Percentiles rank a stretch among this genome's conserved stretches.
These are phyloP conservation scores for Coemansia erecta DNA, from an alignment of 192 early-diverging fungal species.

Conservation along the genomic window DNA sequence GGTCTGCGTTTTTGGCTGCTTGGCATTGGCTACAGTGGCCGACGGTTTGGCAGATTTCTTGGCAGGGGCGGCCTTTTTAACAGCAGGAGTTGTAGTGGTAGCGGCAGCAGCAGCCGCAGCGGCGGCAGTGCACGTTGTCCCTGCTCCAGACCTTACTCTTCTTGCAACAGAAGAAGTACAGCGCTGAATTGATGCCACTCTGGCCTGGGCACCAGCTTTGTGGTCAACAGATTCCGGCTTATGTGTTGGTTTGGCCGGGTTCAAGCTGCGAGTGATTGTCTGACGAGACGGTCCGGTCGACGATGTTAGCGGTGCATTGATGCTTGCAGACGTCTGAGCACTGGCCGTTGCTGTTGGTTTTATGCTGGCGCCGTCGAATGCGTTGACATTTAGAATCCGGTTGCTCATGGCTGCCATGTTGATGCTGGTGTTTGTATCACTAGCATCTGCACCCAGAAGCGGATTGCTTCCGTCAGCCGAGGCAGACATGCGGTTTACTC, in stretches of 20 bases:
- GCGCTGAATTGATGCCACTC: slow-evolving; percentile 4
- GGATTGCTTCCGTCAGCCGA: background rate
- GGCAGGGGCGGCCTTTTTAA: background rate
- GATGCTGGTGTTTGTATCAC: slow-evolving; percentile 32
- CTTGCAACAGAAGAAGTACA: background rate
- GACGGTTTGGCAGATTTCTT: background rate
- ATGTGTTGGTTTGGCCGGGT: slow-evolving; percentile 7
- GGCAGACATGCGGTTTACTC: slow-evolving; percentile 28
- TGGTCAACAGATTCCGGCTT: background rate
- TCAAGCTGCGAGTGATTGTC: slow-evolving; percentile 20
- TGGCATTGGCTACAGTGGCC: background rate
- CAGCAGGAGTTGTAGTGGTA: background rate
- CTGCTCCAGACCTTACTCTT: too few species aligned
- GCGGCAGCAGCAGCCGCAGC: too few species aligned
- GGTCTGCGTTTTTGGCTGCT: background rate
- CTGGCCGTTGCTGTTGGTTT: slow-evolving; percentile 15
- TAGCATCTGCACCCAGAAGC: background rate
- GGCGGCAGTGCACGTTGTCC: too few species aligned
- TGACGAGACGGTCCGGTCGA: slow-evolving; percentile 10
- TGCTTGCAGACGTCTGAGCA: slow-evolving; percentile 1
- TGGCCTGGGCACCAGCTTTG: background rate
- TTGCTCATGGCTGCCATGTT: slow-evolving; percentile 26
- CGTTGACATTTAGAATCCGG: slow-evolving; percentile 35
- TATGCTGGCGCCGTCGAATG: slow-evolving; percentile 23
- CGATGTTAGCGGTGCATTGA: background rate